Conservation (phyloP, 345 rosid genomes). For the Pistacia integerrima region DNA sequence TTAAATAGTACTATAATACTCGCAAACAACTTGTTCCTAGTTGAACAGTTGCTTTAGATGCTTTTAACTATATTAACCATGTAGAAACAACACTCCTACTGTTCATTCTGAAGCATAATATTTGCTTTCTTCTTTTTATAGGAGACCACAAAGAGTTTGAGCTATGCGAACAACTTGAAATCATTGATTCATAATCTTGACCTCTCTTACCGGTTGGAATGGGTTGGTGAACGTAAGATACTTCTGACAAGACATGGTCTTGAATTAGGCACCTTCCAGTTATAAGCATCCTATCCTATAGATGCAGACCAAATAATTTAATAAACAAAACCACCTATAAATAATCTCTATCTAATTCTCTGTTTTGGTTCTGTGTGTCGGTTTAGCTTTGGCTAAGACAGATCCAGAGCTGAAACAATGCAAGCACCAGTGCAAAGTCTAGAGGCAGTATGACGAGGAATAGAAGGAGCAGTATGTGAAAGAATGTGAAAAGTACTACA, state of each 20-base stretch:
- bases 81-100: not conserved
- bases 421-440: no score
- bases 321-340: no score
- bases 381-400: no score
- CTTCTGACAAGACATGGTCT: slow-evolving; percentile 60
- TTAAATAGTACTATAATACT: no score
- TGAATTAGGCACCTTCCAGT: slow-evolving; percentile 63
- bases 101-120: not conserved
- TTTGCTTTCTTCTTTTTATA: slow-evolving; percentile 25
- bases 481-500: no score
- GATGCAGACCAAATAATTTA: not conserved
- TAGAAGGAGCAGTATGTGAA: no score
- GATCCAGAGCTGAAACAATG: no score
- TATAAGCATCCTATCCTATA: slow-evolving; percentile 36
- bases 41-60: not conserved
- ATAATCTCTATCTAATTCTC: no score
- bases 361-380: no score
- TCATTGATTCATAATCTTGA: slow-evolving; percentile 66
- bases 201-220: slow-evolving; percentile 74
- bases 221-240: slow-evolving; percentile 63
- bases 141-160: slow-evolving; percentile 49
- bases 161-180: slow-evolving; percentile 47
- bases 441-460: no score
- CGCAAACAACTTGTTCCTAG: not conserved
- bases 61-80: not conserved